Evolutionary conservation across 345 rosid genomes (phyloP).

Genomic region (Linum lewisii): DNA sequence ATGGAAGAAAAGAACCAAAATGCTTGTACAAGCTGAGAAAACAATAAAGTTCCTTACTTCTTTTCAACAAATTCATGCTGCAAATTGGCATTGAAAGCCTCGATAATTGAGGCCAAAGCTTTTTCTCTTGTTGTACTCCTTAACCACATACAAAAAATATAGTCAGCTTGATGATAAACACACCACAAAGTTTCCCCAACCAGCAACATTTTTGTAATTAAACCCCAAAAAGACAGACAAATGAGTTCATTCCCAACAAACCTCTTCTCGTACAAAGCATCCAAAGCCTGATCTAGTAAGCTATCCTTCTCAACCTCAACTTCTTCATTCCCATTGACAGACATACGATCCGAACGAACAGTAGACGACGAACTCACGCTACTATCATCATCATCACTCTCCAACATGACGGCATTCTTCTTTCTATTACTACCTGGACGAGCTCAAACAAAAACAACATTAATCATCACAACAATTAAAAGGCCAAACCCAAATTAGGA

Average conservation of each 20-base stretch:
- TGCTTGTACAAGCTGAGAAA: no score
- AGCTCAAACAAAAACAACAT: neutral
- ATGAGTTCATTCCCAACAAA: neutral
- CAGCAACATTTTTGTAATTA: no score
- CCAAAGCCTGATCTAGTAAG: slow-evolving; percentile 68
- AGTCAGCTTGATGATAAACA: slow-evolving; percentile 8
- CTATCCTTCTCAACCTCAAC: slow-evolving; percentile 53
- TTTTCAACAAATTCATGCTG: slow-evolving; percentile 71
- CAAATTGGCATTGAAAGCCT: slow-evolving; percentile 58
- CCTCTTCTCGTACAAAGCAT: slow-evolving; percentile 82
- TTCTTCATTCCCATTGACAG: slow-evolving; percentile 44
- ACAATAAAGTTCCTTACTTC: slow-evolving; percentile 44
- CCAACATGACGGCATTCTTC: slow-evolving; percentile 45
- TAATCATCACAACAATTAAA: neutral
- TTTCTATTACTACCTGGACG: slow-evolving; percentile 42
- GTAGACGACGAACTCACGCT: slow-evolving; percentile 75
- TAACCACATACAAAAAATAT: slow-evolving; percentile 10
- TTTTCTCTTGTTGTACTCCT: slow-evolving; percentile 88
- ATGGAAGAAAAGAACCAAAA: neutral
- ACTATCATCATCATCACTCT: slow-evolving; percentile 71
- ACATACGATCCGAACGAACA: slow-evolving; percentile 41
- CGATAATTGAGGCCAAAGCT: slow-evolving; percentile 55
- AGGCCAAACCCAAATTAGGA: neutral
- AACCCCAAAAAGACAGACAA: neutral
- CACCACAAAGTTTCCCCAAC: neutral